Percentiles rank a stretch among this genome's conserved stretches.
phyloP scores from a whole-genome alignment of 2,329 filamentous ascomycete genomes.

The Monilinia polystroma region DNA sequence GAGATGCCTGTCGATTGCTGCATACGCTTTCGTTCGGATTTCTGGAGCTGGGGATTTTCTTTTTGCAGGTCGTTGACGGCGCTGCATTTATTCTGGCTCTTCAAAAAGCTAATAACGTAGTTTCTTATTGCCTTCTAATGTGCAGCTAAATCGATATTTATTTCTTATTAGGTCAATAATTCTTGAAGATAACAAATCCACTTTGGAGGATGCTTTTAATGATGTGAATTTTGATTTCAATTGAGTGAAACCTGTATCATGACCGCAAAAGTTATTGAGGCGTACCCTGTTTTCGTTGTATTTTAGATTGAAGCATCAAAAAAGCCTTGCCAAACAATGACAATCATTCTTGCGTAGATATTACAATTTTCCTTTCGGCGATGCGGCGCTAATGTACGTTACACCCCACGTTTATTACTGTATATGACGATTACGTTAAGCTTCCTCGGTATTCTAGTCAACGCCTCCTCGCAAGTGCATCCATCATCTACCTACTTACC shows the following conservation, averaged over 20 bases:
- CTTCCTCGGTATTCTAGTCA: conserved; percentile 9
- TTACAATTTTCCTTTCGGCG: not conserved
- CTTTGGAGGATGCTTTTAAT: not conserved
- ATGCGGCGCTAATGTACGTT: conserved; percentile 12
- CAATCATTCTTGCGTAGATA: no score
- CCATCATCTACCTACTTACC: not conserved
- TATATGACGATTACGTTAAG: conserved; percentile 7
- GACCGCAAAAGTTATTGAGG: not conserved
- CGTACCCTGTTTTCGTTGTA: not conserved
- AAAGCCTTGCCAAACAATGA: not conserved
- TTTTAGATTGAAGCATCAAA: not conserved
- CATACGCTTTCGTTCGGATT: conserved; percentile 31
- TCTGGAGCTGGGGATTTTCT: conserved; percentile 35
- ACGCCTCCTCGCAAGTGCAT: not conserved
- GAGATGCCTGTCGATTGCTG: conserved; percentile 28
- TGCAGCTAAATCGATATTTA: conserved; percentile 37
- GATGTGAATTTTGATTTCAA: not conserved
- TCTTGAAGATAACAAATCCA: conserved; percentile 13
- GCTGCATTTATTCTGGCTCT: conserved; percentile 39
- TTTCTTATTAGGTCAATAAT: conserved; percentile 29
- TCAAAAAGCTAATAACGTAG: conserved; percentile 39
- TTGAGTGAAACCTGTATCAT: not conserved
- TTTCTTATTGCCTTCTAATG: conserved; percentile 42
- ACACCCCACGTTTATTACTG: conserved; percentile 1
- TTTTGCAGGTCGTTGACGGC: conserved; percentile 41